Evolutionary conservation across 2,329 filamentous ascomycete species (phyloP).

Genomic region (Neurospora crassa): DNA sequence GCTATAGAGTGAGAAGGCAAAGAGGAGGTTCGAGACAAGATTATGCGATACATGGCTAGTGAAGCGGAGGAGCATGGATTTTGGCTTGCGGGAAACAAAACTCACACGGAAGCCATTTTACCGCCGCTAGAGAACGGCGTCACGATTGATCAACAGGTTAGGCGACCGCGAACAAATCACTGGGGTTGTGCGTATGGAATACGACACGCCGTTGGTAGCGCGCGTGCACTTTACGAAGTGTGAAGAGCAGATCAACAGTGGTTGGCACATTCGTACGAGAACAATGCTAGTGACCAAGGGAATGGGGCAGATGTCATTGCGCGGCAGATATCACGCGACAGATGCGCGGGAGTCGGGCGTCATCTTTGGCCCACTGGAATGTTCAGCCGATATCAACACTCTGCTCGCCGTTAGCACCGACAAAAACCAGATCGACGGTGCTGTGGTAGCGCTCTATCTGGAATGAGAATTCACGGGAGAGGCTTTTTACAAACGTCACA

Average conservation of each 20-base stretch:
- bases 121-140: background rate
- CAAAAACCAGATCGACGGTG: background rate
- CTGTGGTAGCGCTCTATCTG: background rate
- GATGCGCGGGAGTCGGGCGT: background rate
- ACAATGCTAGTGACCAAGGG: background rate
- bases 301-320: background rate
- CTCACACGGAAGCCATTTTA: background rate
- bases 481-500: too few relatives aligned
- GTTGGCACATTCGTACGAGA: background rate
- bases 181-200: background rate
- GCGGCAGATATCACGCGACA: background rate
- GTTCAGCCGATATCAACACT: background rate
- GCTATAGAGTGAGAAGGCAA: slow-evolving; percentile 26
- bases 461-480: background rate
- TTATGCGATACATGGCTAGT: background rate
- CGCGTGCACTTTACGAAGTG: too few relatives aligned
- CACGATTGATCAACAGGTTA: background rate
- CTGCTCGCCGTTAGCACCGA: background rate
- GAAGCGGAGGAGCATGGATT: too few relatives aligned
- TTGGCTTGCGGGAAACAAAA: fast-evolving
- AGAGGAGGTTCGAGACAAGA: background rate
- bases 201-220: too few relatives aligned
- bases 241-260: background rate
- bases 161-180: background rate
- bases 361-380: background rate